A percentile compares a stretch with the other conserved stretches of the same genome.
Evolutionary conservation across 2,329 filamentous ascomycete species (phyloP).

Genomic region (Aspergillus bombycis): DNA sequence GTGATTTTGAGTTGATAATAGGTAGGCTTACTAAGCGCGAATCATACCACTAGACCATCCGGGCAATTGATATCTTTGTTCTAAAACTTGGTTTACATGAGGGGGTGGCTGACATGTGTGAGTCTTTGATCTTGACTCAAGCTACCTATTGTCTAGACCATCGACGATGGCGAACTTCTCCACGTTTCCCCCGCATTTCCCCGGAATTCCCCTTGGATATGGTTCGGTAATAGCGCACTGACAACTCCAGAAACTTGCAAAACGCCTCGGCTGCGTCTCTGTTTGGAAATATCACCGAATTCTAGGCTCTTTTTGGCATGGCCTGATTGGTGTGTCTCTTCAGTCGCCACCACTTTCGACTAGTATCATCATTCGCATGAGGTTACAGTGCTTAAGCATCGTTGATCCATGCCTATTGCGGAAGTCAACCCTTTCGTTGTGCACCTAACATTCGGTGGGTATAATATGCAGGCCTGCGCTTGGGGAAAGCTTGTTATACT

Average conservation of each 20-base stretch:
- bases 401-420: slow-evolving; percentile 7
- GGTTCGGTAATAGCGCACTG: not conserved
- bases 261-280: slow-evolving; percentile 33
- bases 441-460: not conserved
- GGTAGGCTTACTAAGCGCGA: no score
- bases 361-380: not conserved
- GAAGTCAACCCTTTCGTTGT: not conserved
- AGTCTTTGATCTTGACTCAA: no score
- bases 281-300: slow-evolving; percentile 16
- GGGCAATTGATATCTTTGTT: not conserved
- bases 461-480: slow-evolving; percentile 12
- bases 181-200: not conserved
- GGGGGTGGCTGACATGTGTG: no score
- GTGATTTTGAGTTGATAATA: no score
- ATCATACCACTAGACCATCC: no score
- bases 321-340: not conserved
- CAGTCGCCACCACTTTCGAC: not conserved
- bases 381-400: slow-evolving; percentile 10
- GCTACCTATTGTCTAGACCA: not conserved
- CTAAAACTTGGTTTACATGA: no score
- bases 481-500: slow-evolving; percentile 8
- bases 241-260: slow-evolving; percentile 1
- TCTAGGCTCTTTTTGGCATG: slow-evolving; percentile 18
- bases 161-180: not conserved
- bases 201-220: not conserved